Evolutionary conservation across 768 basidiomycete genomes (phyloP).

Genomic region (Tylopilus felleus): DNA sequence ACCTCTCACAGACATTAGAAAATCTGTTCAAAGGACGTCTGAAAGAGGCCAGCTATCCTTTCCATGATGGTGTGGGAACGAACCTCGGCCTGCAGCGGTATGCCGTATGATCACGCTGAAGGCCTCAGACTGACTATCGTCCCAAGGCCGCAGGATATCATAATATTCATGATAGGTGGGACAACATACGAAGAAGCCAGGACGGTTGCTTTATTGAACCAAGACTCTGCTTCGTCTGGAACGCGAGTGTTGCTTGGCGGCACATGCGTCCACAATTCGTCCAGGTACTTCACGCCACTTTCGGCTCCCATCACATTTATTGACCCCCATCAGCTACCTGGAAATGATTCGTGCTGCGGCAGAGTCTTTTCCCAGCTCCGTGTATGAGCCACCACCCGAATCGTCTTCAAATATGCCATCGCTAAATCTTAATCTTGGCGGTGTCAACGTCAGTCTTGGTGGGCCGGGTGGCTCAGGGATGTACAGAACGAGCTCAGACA

Average conservation of each 20-base stretch:
- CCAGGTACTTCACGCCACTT: conserved; percentile 52
- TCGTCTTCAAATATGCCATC: conserved; percentile 68
- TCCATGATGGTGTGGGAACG: conserved; percentile 67
- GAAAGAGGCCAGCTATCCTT: conserved; percentile 87
- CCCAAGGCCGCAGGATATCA: conserved; percentile 87
- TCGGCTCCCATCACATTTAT: not conserved
- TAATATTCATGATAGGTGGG: conserved; percentile 95
- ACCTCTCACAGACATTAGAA: conserved; percentile 89
- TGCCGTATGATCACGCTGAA: conserved; percentile 1
- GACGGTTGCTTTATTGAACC: conserved; percentile 80
- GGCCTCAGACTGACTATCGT: conserved; percentile 1
- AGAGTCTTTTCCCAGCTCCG: conserved; percentile 54
- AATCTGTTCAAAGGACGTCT: conserved; percentile 82
- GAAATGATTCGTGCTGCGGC: conserved; percentile 84
- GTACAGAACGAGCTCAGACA: conserved; percentile 76
- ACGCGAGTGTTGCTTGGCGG: conserved; percentile 86
- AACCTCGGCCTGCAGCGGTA: conserved; percentile 73
- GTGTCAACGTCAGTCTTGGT: conserved; percentile 92
- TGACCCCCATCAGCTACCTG: conserved; percentile 57
- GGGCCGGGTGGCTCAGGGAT: conserved; percentile 79
- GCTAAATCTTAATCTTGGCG: conserved; percentile 89
- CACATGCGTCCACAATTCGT: conserved; percentile 93
- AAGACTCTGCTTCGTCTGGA: conserved; percentile 64
- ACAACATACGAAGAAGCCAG: conserved; percentile 95
- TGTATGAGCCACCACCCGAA: conserved; percentile 76